Percentiles rank a stretch among this genome's conserved stretches.
phyloP scores from a whole-genome alignment of 208 protist species.

The Leishmania arabica region DNA sequence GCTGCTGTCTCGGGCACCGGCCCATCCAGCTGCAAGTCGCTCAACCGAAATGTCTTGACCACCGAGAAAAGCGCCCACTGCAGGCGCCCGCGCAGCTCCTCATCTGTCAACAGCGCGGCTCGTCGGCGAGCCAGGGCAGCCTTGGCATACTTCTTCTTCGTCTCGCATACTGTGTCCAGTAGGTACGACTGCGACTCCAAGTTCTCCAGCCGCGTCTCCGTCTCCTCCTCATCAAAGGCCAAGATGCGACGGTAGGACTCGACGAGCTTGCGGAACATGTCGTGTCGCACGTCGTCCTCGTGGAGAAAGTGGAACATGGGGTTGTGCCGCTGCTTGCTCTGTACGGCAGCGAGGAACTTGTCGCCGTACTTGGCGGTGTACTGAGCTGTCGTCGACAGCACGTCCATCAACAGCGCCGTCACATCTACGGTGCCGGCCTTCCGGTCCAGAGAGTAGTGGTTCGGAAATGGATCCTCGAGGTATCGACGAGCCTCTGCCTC shows the following conservation, averaged over 20 bases:
- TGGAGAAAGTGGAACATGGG: slow-evolving; percentile 75
- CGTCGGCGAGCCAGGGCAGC: slow-evolving; percentile 77
- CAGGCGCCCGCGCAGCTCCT: slow-evolving; percentile 79
- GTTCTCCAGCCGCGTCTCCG: slow-evolving; percentile 76
- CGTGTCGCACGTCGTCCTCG: slow-evolving; percentile 76
- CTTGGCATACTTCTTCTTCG: slow-evolving; percentile 79
- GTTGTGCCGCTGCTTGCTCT: slow-evolving; percentile 66
- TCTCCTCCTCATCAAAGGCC: slow-evolving; percentile 60
- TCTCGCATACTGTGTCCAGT: slow-evolving; percentile 60
- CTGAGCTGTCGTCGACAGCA: slow-evolving; percentile 82
- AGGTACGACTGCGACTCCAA: slow-evolving; percentile 49
- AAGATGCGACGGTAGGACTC: slow-evolving; percentile 81
- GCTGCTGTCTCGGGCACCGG: slow-evolving; percentile 61
- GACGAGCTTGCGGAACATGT: slow-evolving; percentile 71
- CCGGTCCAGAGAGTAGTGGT: slow-evolving; percentile 67
- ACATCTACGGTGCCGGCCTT: slow-evolving; percentile 71
- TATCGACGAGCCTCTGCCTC: slow-evolving; percentile 78
- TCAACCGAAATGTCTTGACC: slow-evolving; percentile 61
- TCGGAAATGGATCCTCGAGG: slow-evolving; percentile 79
- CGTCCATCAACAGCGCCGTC: slow-evolving; percentile 62
- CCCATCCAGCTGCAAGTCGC: slow-evolving; percentile 78
- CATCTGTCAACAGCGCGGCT: slow-evolving; percentile 83
- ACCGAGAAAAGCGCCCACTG: slow-evolving; percentile 86
- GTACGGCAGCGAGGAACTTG: slow-evolving; percentile 62
- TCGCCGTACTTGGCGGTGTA: slow-evolving; percentile 90